These are phyloP conservation scores for Zymoseptoria pseudotritici DNA, from an alignment of 2,329 filamentous ascomycete species.

Conservation along the genomic window DNA sequence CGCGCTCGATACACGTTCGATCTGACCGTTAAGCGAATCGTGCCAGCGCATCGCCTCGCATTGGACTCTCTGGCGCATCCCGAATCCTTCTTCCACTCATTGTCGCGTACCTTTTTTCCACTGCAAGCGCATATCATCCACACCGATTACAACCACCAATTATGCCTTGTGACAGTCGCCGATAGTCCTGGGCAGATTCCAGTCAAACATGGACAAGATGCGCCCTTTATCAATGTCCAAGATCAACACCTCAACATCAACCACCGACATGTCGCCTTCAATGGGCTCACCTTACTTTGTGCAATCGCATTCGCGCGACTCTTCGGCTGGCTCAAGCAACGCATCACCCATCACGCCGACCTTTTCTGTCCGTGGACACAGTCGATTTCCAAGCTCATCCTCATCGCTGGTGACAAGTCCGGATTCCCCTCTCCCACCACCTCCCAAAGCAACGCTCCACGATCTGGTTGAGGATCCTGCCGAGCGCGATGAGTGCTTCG, in stretches of 20 bases:
- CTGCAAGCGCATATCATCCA: slow-evolving; percentile 18
- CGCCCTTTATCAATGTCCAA: slow-evolving; percentile 24
- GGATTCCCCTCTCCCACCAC: slow-evolving; percentile 46
- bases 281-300: slow-evolving; percentile 18
- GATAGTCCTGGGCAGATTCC: slow-evolving; percentile 10
- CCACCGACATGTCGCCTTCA: slow-evolving; percentile 16
- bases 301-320: slow-evolving; percentile 33
- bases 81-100: slow-evolving; percentile 10
- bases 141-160: slow-evolving; percentile 12
- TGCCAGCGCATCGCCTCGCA: slow-evolving; percentile 20
- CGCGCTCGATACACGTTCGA: slow-evolving; percentile 5
- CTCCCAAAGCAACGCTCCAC: slow-evolving; percentile 60
- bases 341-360: slow-evolving; percentile 65
- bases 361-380: slow-evolving; percentile 56
- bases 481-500: slow-evolving; percentile 57
- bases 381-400: slow-evolving; percentile 63
- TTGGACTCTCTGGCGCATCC: slow-evolving; percentile 18
- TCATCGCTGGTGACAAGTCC: slow-evolving; percentile 66
- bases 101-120: slow-evolving; percentile 15
- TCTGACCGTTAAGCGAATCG: slow-evolving; percentile 7
- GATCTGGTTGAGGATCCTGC: slow-evolving; percentile 79
- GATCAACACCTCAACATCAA: slow-evolving; percentile 13
- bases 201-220: slow-evolving; percentile 22
- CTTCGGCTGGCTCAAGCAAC: slow-evolving; percentile 49
- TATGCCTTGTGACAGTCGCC: slow-evolving; percentile 17